Conservation (phyloP, 2,329 filamentous ascomycete genomes). For the Diaporthe aspalathi region DNA sequence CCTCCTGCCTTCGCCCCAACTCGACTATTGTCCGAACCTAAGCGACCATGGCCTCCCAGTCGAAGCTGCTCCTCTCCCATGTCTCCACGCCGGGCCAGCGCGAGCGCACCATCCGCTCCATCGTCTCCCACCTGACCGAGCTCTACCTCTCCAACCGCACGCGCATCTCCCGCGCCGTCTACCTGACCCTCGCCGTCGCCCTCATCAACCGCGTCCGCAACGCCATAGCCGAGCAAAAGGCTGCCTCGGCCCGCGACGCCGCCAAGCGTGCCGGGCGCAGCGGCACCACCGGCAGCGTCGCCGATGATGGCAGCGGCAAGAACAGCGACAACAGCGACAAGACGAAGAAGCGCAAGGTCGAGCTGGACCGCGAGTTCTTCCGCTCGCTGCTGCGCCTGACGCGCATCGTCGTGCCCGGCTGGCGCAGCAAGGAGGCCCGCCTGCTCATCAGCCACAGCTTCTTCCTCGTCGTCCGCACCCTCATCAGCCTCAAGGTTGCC, state of each 20-base stretch:
- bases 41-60: constrained; percentile 76
- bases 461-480: constrained; percentile 88
- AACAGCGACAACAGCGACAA: constrained; percentile 45
- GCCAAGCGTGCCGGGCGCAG: constrained; percentile 62
- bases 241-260: constrained; percentile 77
- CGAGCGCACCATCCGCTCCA: constrained; percentile 72
- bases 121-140: constrained; percentile 74
- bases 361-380: constrained; percentile 87
- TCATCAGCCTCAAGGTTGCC: constrained; percentile 95
- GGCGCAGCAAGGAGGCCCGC: constrained; percentile 87
- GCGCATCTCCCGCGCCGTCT: constrained; percentile 84
- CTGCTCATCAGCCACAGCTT: constrained; percentile 91
- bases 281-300: constrained; percentile 59
- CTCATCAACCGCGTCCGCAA: constrained; percentile 89
- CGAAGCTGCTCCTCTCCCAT: constrained; percentile 70
- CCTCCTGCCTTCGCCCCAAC: no score
- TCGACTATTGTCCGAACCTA: not conserved
- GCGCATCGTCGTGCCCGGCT: constrained; percentile 89
- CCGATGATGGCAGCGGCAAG: constrained; percentile 49
- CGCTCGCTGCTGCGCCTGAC: constrained; percentile 81
- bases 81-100: constrained; percentile 52
- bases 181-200: constrained; percentile 83
- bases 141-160: constrained; percentile 85
- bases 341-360: constrained; percentile 80
- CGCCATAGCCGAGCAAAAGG: constrained; percentile 93